Conservation (phyloP, 2,329 filamentous ascomycete genomes). For the Dactylella cylindrospora region DNA sequence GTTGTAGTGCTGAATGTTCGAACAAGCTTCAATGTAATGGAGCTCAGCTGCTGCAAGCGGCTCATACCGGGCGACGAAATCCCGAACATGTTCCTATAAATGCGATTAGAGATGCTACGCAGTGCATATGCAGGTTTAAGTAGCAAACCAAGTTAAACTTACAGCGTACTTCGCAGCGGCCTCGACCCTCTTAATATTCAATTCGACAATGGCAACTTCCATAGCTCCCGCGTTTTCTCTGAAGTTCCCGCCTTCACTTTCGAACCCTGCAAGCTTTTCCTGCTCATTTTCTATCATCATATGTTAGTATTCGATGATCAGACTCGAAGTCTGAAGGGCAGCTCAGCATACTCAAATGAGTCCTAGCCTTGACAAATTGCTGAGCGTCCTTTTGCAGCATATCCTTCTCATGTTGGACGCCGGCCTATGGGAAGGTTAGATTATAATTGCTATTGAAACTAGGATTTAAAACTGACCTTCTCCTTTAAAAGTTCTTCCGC, state of each 20-base stretch:
- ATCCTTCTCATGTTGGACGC: constrained; percentile 54
- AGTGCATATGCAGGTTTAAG: constrained; percentile 9
- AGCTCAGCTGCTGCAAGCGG: constrained; percentile 70
- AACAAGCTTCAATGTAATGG: constrained; percentile 74
- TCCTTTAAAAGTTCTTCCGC: constrained; percentile 61
- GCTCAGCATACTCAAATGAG: constrained; percentile 21
- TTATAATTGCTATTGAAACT: not conserved
- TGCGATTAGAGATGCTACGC: not conserved
- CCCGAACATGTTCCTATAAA: constrained; percentile 52
- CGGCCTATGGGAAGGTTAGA: constrained; percentile 53
- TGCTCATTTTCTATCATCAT: constrained; percentile 44
- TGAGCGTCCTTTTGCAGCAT: constrained; percentile 6
- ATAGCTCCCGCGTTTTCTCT: constrained; percentile 34
- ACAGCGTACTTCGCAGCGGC: constrained; percentile 60
- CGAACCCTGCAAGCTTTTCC: constrained; percentile 26
- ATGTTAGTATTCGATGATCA: constrained; percentile 6
- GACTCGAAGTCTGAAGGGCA: too few species aligned
- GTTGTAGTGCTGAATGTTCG: constrained; percentile 64
- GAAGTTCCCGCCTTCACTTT: constrained; percentile 22
- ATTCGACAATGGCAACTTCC: constrained; percentile 10
- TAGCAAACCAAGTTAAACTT: constrained; percentile 47
- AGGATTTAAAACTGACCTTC: constrained; percentile 53
- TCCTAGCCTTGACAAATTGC: constrained; percentile 17
- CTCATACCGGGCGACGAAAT: constrained; percentile 65
- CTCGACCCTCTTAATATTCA: constrained; percentile 40